phyloP scores from a whole-genome alignment of 2,329 filamentous ascomycete species.

The Knufia petricola region DNA sequence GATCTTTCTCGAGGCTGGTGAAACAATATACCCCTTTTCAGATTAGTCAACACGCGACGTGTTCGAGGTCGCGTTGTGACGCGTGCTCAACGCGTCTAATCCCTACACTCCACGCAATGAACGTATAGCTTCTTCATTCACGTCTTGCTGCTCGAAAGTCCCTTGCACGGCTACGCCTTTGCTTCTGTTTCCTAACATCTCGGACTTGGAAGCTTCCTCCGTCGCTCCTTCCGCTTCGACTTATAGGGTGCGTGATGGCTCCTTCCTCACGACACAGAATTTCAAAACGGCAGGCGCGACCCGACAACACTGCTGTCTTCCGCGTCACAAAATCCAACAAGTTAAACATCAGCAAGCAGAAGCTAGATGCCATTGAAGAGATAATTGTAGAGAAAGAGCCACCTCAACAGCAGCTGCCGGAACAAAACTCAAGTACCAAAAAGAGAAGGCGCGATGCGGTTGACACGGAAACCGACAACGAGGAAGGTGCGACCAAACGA shows the following conservation, averaged over 20 bases:
- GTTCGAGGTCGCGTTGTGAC: not conserved
- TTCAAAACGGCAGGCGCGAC: slow-evolving; percentile 14
- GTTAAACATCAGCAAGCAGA: slow-evolving; percentile 7
- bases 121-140: not conserved
- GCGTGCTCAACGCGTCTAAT: not conserved
- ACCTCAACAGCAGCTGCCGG: not conserved
- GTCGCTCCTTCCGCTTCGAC: slow-evolving; percentile 15
- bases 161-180: not conserved
- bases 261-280: slow-evolving; percentile 14
- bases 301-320: slow-evolving; percentile 14
- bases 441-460: slow-evolving; percentile 16
- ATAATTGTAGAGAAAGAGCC: not conserved
- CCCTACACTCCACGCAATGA: not conserved
- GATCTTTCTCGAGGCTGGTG: slow-evolving; percentile 12
- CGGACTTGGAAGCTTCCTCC: not conserved
- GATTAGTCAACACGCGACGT: not conserved
- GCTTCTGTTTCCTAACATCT: not conserved
- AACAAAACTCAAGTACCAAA: not conserved
- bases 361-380: slow-evolving; percentile 8
- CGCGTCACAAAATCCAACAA: slow-evolving; percentile 16
- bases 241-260: slow-evolving; percentile 12
- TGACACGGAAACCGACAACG: slow-evolving; percentile 12
- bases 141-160: not conserved
- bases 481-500: slow-evolving; percentile 4
- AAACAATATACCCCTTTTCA: slow-evolving; percentile 17